A percentile compares a stretch with the other conserved stretches of the same genome.
These are phyloP conservation scores for Torrubiella hemipterigena DNA, from an alignment of 2,329 filamentous ascomycete species.

Conservation along the genomic window DNA sequence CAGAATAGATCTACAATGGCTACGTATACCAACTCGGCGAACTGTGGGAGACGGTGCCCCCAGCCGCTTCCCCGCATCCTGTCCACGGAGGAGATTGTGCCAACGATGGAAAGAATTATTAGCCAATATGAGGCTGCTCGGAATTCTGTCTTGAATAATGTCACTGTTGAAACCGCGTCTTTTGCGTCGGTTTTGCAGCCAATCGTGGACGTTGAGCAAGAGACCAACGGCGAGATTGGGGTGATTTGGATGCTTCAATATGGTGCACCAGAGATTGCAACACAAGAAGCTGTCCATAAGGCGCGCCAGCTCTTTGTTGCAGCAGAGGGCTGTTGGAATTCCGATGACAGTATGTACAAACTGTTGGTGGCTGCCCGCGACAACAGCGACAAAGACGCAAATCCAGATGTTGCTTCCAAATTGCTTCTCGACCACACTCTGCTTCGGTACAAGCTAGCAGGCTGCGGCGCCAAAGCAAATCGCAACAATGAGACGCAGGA, in stretches of 20 bases:
- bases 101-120: neutral
- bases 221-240: neutral
- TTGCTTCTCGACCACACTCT: slow-evolving; percentile 1
- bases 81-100: neutral
- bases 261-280: neutral
- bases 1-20: too few species aligned
- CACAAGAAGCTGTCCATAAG: neutral
- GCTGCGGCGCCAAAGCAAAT: too few species aligned
- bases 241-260: slow-evolving; percentile 2
- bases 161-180: neutral
- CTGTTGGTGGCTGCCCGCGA: neutral
- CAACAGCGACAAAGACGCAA: neutral
- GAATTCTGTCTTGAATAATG: too few species aligned
- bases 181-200: slow-evolving; percentile 1
- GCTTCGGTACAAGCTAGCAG: too few species aligned
- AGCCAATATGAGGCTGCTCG: neutral
- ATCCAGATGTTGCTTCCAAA: neutral
- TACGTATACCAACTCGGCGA: too few species aligned
- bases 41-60: too few species aligned
- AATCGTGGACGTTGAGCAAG: neutral
- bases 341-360: neutral
- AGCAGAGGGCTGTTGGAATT: neutral
- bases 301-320: neutral
- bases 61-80: neutral
- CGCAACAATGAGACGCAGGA: neutral